A percentile compares a stretch with the other conserved stretches of the same genome.
phyloP scores from a whole-genome alignment of 495 filamentous ascomycete genomes.

The Tuber borchii region DNA sequence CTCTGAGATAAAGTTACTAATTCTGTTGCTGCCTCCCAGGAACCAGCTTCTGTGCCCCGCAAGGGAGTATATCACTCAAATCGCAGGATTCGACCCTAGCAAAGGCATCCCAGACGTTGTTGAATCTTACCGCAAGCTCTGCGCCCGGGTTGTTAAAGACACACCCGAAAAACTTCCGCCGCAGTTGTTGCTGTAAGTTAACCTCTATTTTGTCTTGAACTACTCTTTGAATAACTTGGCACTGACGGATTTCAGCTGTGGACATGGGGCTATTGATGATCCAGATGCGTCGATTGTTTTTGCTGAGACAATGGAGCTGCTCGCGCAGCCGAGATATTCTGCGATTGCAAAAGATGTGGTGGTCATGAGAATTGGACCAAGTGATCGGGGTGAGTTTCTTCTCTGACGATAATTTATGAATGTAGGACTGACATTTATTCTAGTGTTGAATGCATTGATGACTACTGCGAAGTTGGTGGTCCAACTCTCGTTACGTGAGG shows the following conservation, averaged over 20 bases:
- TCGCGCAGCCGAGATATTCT: slow-evolving; percentile 52
- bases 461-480: slow-evolving; percentile 65
- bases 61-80: slow-evolving; percentile 73
- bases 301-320: slow-evolving; percentile 60
- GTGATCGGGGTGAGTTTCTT: slow-evolving; percentile 53
- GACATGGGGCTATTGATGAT: slow-evolving; percentile 80
- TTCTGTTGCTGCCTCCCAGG: slow-evolving; percentile 44
- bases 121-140: slow-evolving; percentile 68
- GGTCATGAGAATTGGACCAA: slow-evolving; percentile 69
- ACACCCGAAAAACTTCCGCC: slow-evolving; percentile 51
- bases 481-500: slow-evolving; percentile 76
- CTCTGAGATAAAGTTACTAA: slow-evolving; percentile 11
- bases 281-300: slow-evolving; percentile 71
- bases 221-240: not conserved
- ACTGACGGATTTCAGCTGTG: slow-evolving; percentile 45
- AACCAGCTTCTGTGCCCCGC: slow-evolving; percentile 61
- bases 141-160: slow-evolving; percentile 51
- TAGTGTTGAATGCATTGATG: slow-evolving; percentile 68
- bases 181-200: slow-evolving; percentile 59
- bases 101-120: slow-evolving; percentile 80
- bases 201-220: not conserved
- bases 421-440: not conserved
- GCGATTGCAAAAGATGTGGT: slow-evolving; percentile 57
- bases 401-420: not conserved
- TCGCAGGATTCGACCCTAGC: slow-evolving; percentile 79